Evolutionary conservation across 1,284 basidiomycete genomes (phyloP), one percentile per base, ranked within the genome.

Genomic region (Ganoderma lucidum): DNA sequence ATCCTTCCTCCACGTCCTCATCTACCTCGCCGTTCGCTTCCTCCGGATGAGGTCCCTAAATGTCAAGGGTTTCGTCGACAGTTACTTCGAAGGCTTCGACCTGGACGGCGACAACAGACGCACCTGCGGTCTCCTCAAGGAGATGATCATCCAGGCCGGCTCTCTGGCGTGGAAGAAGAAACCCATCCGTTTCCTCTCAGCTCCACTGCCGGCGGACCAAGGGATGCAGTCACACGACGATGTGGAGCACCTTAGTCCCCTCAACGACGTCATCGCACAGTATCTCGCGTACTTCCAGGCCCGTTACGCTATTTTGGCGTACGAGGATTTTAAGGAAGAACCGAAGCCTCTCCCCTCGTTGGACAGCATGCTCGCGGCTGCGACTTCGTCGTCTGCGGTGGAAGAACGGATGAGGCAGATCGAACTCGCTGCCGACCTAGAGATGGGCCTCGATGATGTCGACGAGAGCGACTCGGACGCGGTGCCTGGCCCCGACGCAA

Each of bases 1-100:
- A 39, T 64, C 68, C 6, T 71, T 71, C 61, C 41, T 69, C 32
- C 53, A 71, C 63, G 68, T 71, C n/a, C n/a, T 69, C 4, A 44
- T 71, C 12, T 64, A 63, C 58, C 28, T 66, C 15, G 68, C 65
- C 10, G 23, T 69, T 17, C 63, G 63, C 6, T 66, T 64, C 55
- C 14, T 71, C 14, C 45, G 30, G 8, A 51, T 39, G 45, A 64
- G 19, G 4, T 48, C 51, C n/a, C 3, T 10, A 5, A 42, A 56
- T 28, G 39, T 53, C 41, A 12, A 53, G 3, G 4, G 2, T 3
- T 69, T 71, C 60, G 39, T 67, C 17, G 35, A 28, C 2, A 6
- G 63, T n/a, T 69, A 67, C 60, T 69, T 66, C 45, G 51, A 60
- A 9, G 55, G 9, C 17, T 35, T 45, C 39, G 15, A 9, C 1